Evolutionary conservation across 148 eudicot species (phyloP), one percentile per base, ranked within the genome.

Genomic region (Rhododendron griersonianum): DNA sequence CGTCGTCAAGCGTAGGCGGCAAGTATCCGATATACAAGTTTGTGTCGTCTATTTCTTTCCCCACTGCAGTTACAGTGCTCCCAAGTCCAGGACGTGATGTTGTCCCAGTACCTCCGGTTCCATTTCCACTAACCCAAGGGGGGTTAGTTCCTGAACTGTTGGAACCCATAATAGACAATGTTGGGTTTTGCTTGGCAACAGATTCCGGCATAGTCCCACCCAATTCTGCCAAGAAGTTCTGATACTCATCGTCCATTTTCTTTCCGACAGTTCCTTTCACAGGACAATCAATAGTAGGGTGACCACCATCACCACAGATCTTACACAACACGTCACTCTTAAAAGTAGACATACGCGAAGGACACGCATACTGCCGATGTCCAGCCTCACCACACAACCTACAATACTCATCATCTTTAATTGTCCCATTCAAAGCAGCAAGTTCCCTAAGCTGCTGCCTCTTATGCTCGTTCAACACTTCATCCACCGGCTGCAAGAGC

Each of bases 221-320:
- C 59, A 96, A 89, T 89, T 96, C 98, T 0, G 98, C 98, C 89
- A 95, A 91, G 87, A 96, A 96, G 87, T 93, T 96, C 73, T 92
- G 91, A 86, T 96, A 96, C 87, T 95, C 98, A 86, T 93, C 98
- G 81, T 96, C 98, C 98, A 96, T 96, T 80, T 96, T 96, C 95
- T 93, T 96, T 47, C 98, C 98, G 16, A 95, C 86, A 1, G 98
- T 93, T 41, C 93, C 95, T 90, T 96, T 96, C 39, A 95, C 95
- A 0, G 99, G 99, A 86, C 99, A 96, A 90, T 95, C 98, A 48
- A 92, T 95, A 44, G 98, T 95, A 0, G 96, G 98, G 85, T 96
- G 99, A n/a, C 99, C 98, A 86, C 96, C 96, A 88, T 95, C 96
- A 61, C 99, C 99, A 86, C 99, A 96, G 48, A 96, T 94, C 86